Evolutionary conservation across 345 rosid species (phyloP), one percentile per base, ranked within the genome.

Genomic region (Heritiera fomes): DNA sequence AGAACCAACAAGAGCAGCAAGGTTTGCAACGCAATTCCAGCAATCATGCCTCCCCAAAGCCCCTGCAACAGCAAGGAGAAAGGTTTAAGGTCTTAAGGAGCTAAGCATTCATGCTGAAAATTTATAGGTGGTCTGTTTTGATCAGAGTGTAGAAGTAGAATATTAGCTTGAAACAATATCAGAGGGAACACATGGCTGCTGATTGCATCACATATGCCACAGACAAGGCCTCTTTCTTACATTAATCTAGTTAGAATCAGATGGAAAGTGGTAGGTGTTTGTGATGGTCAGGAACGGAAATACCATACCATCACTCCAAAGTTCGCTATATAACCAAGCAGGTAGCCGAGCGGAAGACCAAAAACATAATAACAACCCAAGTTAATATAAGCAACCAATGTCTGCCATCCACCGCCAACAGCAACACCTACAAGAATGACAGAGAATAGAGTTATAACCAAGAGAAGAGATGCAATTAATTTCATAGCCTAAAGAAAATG

Each of bases 341-440:
- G 58, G 80, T 81, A 88, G 0, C 98, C 98, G 0, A 94, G 81
- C 6, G 98, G 98, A 18, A 91, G 85, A 11, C 98, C 98, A 3
- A 93, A 90, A 55, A 89, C 46, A 75, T 94, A 91, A 78, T 91
- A 91, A 72, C 86, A 86, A 20, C 93, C 93, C 49, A 94, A 75
- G 84, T 94, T 94, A 60, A 93, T 89, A 23, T 89, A 93, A 50
- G 98, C 98, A 56, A 94, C 98, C 75, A 86, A 60, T 0, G 87
- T 89, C 87, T 94, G 98, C 97, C 98, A 94, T 38, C 98, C 98
- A 38, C 89, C 93, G 6, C 98, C 95, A 10, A 94, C 69, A 38
- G 97, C 97, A 76, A 93, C 98, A 71, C 98, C 98, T 94, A 65
- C 18, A 17, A 2, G 41, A 75, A 61, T 9, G 40, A 2, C 23